Base-by-base conservation (phyloP, 2,329 filamentous ascomycete species). In the Xylaria sp. region DNA sequence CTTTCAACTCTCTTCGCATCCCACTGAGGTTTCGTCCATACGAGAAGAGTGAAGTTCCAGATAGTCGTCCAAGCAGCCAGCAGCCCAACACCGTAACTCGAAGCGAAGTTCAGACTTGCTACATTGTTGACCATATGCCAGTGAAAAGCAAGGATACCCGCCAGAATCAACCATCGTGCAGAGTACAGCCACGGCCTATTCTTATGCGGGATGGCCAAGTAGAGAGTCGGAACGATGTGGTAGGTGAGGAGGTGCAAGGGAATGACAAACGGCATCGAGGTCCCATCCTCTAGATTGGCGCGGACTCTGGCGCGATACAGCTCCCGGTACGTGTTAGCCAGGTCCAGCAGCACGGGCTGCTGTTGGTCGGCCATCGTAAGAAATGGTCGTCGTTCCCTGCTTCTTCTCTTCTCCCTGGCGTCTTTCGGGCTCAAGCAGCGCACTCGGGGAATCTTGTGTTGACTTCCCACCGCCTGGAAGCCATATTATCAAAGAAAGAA, bases 1-100 rank as follows among this genome's bases (percentile, higher is more conserved):
- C 75, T 76, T 56, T 79, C 70, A 0, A 81, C 76, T 63, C 84
- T 78, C 62, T 78, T 82, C 0, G 79, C 79, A 18, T 84, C 80
- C 68, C 79, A 80, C 69, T 87, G 84, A 2, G 83, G 82, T 16
- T 75, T 72, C 51, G 76, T 80, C 73, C 81, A 83, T 1, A 86
- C 70, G 23, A 87, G 69, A 66, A 83, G 69, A 18, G 78, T 76
- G 57, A 80, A 66, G 42, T 71, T 76, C 71, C 77, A 78, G 16
- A 86, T 69, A 9, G 80, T 78, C 1, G 78, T 76, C 80, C 80
- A 87, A 3, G 73, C 70, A 2, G 75, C 75, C 44, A 79, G 67
- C 53, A 87, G 66, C 0, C 85, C 85, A 1, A 74, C 70, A 1
- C 72, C 76, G 63, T 85, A 87, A 1, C 78, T 76, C 9, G 72